Conservation (phyloP, 306 rosid species). For the Dalbergia cultrata region DNA sequence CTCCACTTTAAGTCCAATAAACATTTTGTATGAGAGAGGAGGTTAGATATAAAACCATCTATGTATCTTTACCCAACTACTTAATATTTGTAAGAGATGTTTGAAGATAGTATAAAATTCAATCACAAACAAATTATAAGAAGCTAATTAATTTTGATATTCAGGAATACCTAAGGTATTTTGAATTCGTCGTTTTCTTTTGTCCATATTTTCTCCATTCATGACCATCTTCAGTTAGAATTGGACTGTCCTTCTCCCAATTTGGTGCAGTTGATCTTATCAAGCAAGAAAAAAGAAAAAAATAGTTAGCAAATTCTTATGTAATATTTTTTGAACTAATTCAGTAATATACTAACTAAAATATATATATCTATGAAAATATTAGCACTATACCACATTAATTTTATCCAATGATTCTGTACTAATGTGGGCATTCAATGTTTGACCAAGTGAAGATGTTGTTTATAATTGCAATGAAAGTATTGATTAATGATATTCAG, state of each 20-base stretch:
- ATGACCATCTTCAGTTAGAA: slow-evolving; percentile 57
- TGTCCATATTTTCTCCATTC: slow-evolving; percentile 76
- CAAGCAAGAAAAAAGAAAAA: background rate
- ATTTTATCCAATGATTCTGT: background rate
- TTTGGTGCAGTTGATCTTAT: slow-evolving; percentile 44
- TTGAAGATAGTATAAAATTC: background rate
- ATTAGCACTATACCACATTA: background rate
- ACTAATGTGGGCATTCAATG: background rate
- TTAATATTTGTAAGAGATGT: too few species aligned
- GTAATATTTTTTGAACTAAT: background rate
- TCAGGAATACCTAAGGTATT: slow-evolving; percentile 48
- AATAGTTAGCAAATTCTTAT: background rate
- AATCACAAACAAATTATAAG: background rate
- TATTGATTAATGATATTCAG: too few species aligned
- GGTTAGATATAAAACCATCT: too few species aligned
- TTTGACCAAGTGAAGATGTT: background rate
- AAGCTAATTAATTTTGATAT: background rate
- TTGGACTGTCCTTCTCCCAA: slow-evolving; percentile 47
- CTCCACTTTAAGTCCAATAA: too few species aligned
- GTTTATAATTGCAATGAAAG: background rate
- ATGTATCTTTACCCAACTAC: too few species aligned
- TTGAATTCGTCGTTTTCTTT: slow-evolving; percentile 47
- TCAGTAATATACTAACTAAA: background rate
- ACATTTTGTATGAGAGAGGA: too few species aligned
- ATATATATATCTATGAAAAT: background rate